Percentiles rank a stretch among this genome's conserved stretches.
These are phyloP conservation scores for Agroathelia rolfsii DNA, from an alignment of 1,284 basidiomycete species.

Conservation along the genomic window DNA sequence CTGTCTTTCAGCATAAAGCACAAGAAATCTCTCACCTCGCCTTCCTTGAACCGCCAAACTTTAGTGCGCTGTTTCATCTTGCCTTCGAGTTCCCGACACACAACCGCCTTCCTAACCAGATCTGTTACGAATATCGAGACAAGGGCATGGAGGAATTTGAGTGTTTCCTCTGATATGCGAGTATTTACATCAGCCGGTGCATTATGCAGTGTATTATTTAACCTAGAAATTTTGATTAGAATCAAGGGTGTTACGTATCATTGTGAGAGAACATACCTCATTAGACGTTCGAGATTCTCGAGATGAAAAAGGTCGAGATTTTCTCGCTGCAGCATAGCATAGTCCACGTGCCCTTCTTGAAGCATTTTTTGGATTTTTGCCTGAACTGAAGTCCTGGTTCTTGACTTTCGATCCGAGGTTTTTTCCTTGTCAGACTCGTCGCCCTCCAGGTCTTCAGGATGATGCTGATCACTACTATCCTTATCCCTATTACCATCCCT, in stretches of 20 bases:
- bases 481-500: slow-evolving; percentile 6
- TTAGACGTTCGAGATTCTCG: too few species aligned
- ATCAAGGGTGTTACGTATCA: not conserved
- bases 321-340: too few species aligned
- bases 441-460: slow-evolving; percentile 1
- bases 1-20: slow-evolving; percentile 2
- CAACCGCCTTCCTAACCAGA: slow-evolving; percentile 37
- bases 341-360: too few species aligned
- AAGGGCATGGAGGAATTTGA: slow-evolving; percentile 29
- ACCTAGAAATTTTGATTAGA: not conserved
- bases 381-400: too few species aligned
- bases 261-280: not conserved
- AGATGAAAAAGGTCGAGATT: too few species aligned
- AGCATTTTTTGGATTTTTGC: too few species aligned
- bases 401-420: too few species aligned
- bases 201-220: not conserved
- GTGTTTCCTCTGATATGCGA: slow-evolving; percentile 19
- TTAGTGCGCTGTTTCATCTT: slow-evolving; percentile 44
- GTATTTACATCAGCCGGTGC: slow-evolving; percentile 1
- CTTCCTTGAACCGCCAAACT: slow-evolving; percentile 37
- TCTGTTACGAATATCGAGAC: slow-evolving; percentile 41
- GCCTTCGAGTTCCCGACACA: slow-evolving; percentile 45
- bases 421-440: not conserved
- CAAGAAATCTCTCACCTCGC: slow-evolving; percentile 18
- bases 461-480: slow-evolving; percentile 1